phyloP scores from a whole-genome alignment of 176 grass and related monocot genomes.

The Stipa capillata region DNA sequence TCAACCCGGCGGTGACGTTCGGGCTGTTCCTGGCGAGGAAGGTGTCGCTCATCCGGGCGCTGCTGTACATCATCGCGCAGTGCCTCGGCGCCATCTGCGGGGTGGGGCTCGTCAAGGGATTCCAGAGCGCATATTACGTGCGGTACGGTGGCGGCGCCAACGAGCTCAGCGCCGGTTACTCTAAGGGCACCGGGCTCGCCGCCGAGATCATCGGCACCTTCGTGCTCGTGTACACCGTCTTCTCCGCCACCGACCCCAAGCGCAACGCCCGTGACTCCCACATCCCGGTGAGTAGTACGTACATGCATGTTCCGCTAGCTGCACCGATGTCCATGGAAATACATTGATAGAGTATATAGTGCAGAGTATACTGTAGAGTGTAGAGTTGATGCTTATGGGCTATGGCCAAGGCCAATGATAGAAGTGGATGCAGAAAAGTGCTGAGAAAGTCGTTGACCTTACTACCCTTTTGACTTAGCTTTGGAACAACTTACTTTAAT shows the following conservation, averaged over 20 bases:
- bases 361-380: background rate
- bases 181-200: slow-evolving; percentile 69
- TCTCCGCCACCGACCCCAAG: slow-evolving; percentile 90
- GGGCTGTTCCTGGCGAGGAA: slow-evolving; percentile 82
- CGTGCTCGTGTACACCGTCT: slow-evolving; percentile 95
- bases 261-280: slow-evolving; percentile 81
- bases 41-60: slow-evolving; percentile 65
- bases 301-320: too few relatives aligned
- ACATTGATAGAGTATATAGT: background rate
- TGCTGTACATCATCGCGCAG: slow-evolving; percentile 82
- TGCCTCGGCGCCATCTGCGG: slow-evolving; percentile 88
- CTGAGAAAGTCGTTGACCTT: background rate
- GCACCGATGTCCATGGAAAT: background rate
- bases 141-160: slow-evolving; percentile 79
- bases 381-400: background rate
- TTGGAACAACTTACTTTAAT: background rate
- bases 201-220: slow-evolving; percentile 99
- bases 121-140: slow-evolving; percentile 53
- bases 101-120: slow-evolving; percentile 72
- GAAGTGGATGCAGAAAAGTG: background rate
- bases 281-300: slow-evolving; percentile 69
- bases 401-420: background rate
- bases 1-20: slow-evolving; percentile 94
- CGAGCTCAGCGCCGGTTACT: slow-evolving; percentile 54
- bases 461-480: background rate